Evolutionary conservation across 2,329 filamentous ascomycete genomes (phyloP).

Genomic region (Lasiodiplodia sp.): DNA sequence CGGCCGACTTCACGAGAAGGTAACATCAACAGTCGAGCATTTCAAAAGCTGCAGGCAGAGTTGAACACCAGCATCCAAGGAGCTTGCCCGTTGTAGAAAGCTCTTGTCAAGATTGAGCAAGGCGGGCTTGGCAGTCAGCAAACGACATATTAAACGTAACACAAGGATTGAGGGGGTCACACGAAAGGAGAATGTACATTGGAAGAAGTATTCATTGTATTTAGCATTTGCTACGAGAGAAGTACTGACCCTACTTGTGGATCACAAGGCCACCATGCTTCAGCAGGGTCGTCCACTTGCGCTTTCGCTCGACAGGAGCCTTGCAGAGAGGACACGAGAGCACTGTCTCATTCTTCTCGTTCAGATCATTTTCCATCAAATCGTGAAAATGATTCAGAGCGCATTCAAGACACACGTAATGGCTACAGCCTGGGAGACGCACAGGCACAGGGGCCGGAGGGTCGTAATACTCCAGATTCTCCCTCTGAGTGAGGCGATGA

Average conservation of each 20-base stretch:
- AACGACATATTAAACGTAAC: neutral
- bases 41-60: neutral
- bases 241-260: neutral
- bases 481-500: neutral
- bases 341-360: neutral
- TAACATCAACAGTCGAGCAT: neutral
- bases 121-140: neutral
- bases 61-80: neutral
- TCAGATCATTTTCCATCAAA: neutral
- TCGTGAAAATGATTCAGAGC: constrained; percentile 8
- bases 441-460: neutral
- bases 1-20: neutral
- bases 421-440: neutral
- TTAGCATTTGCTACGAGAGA: neutral
- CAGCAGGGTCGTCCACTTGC: neutral
- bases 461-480: neutral
- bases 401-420: constrained; percentile 8
- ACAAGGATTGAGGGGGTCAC: neutral
- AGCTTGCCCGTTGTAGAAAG: neutral
- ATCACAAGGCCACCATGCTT: constrained; percentile 1
- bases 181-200: neutral
- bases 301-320: neutral
- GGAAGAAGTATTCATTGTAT: neutral
- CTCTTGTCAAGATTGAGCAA: neutral
- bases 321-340: constrained; percentile 1